Percentiles rank a stretch among this genome's conserved stretches.
These are phyloP conservation scores for Ambrosia artemisiifolia DNA, from an alignment of 129 eudicot species.

Conservation along the genomic window DNA sequence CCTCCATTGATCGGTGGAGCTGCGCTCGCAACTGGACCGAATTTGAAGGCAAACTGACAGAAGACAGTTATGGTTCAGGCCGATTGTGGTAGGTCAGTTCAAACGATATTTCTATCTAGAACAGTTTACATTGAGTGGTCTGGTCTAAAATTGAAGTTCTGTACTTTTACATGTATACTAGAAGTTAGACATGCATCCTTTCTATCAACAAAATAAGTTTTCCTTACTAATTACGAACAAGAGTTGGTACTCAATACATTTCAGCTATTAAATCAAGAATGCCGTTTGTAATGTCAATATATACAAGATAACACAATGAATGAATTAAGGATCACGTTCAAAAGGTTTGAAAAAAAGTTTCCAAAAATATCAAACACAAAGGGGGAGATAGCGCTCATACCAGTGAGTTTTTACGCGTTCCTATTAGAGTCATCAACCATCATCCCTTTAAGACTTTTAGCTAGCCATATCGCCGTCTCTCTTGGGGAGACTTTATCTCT, in stretches of 20 bases:
- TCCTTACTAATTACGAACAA: background rate
- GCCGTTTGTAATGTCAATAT: slow-evolving; percentile 27
- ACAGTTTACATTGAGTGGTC: too few species aligned
- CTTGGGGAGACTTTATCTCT: slow-evolving; percentile 91
- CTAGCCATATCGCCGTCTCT: slow-evolving; percentile 98
- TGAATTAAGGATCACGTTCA: slow-evolving; percentile 17
- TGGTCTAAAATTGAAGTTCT: too few species aligned
- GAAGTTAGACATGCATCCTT: too few species aligned
- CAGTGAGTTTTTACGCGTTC: slow-evolving; percentile 35
- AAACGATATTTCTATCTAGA: too few species aligned
- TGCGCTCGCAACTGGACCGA: too few species aligned
- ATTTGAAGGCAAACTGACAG: too few species aligned
- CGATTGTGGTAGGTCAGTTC: too few species aligned
- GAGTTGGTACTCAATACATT: slow-evolving; percentile 24
- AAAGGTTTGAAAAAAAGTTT: background rate
- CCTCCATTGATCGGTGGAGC: too few species aligned
- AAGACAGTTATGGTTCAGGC: too few species aligned
- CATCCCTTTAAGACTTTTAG: slow-evolving; percentile 97
- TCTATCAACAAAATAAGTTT: background rate
- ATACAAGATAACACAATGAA: slow-evolving; percentile 39
- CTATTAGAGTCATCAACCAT: slow-evolving; percentile 74
- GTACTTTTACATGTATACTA: too few species aligned
- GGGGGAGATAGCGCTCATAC: slow-evolving; percentile 18
- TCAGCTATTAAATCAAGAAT: slow-evolving; percentile 18
- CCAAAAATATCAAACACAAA: slow-evolving; percentile 5